These are phyloP conservation scores for Phytophthora cryptogea DNA, from an alignment of 352 stramenopile genomes.

Conservation along the genomic window DNA sequence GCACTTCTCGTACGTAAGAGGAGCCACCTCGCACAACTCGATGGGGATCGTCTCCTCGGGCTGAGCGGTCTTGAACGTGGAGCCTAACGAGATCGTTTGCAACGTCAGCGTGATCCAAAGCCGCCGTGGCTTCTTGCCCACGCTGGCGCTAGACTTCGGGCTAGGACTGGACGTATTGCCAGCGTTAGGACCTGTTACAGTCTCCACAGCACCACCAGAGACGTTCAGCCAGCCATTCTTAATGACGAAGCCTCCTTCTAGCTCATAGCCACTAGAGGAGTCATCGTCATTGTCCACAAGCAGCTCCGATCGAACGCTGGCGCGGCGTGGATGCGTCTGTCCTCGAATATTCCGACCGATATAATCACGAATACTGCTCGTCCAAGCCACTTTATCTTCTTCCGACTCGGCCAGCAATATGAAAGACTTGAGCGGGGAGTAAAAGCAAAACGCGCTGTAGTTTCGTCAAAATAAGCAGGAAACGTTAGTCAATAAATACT, in stretches of 20 bases:
- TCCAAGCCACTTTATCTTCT: conserved; percentile 68
- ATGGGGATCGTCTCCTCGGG: conserved; percentile 73
- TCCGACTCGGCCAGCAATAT: conserved; percentile 76
- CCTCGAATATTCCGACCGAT: conserved; percentile 64
- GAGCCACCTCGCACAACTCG: conserved; percentile 55
- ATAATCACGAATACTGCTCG: conserved; percentile 59
- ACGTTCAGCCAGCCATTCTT: conserved; percentile 90
- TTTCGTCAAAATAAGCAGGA: conserved; percentile 6
- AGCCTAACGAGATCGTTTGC: conserved; percentile 67
- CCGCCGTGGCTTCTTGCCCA: conserved; percentile 45
- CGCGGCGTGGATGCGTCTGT: conserved; percentile 50
- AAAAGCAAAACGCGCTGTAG: conserved; percentile 83
- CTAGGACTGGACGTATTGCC: conserved; percentile 8
- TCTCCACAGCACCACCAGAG: conserved; percentile 37
- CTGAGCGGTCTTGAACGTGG: conserved; percentile 66
- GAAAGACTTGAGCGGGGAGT: conserved; percentile 87
- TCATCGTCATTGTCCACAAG: conserved; percentile 76
- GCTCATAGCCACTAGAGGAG: conserved; percentile 54
- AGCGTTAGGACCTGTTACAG: conserved; percentile 3
- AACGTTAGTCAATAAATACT: conserved; percentile 5
- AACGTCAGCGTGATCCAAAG: conserved; percentile 84
- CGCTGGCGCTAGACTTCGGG: conserved; percentile 17
- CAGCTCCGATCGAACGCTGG: conserved; percentile 64
- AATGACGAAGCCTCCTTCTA: conserved; percentile 78
- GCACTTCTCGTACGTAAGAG: conserved; percentile 53